A percentile compares a stretch with the other conserved stretches of the same genome.
Evolutionary conservation across 2,329 filamentous ascomycete species (phyloP).

Genomic region (Pezicula rhizophila): DNA sequence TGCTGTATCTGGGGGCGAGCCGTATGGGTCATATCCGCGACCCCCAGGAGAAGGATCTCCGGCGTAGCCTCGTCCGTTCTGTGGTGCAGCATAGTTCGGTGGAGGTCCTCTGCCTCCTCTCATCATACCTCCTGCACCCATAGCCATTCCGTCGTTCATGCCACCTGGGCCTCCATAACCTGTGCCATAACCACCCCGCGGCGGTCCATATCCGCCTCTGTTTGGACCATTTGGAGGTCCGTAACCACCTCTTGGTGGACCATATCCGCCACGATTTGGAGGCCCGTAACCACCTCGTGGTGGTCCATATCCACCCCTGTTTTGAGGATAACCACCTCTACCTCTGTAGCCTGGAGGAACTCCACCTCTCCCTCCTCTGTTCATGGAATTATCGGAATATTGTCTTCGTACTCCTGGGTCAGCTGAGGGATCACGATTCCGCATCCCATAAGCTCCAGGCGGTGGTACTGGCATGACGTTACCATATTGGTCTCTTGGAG

Average conservation of each 20-base stretch:
- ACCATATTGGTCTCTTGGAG: conserved; percentile 57
- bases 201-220: conserved; percentile 45
- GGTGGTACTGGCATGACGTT: conserved; percentile 38
- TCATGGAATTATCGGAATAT: conserved; percentile 23
- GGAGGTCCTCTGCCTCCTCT: conserved; percentile 36
- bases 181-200: conserved; percentile 32
- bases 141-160: conserved; percentile 34
- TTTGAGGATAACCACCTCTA: conserved; percentile 13
- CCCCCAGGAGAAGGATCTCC: conserved; percentile 11
- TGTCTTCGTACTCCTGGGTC: conserved; percentile 42
- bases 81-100: conserved; percentile 27
- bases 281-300: conserved; percentile 32
- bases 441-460: conserved; percentile 26
- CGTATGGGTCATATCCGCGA: conserved; percentile 4
- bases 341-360: conserved; percentile 16
- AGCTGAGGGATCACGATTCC: conserved; percentile 42
- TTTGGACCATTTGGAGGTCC: conserved; percentile 31
- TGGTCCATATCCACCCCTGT: conserved; percentile 36
- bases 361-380: conserved; percentile 20
- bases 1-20: not conserved
- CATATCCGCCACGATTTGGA: conserved; percentile 41
- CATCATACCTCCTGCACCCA: conserved; percentile 32
- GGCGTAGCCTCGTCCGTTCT: conserved; percentile 14
- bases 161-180: conserved; percentile 16
- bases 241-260: conserved; percentile 22